Evolutionary conservation across 768 basidiomycete genomes (phyloP).

Genomic region (Leucosporidium scottii): DNA sequence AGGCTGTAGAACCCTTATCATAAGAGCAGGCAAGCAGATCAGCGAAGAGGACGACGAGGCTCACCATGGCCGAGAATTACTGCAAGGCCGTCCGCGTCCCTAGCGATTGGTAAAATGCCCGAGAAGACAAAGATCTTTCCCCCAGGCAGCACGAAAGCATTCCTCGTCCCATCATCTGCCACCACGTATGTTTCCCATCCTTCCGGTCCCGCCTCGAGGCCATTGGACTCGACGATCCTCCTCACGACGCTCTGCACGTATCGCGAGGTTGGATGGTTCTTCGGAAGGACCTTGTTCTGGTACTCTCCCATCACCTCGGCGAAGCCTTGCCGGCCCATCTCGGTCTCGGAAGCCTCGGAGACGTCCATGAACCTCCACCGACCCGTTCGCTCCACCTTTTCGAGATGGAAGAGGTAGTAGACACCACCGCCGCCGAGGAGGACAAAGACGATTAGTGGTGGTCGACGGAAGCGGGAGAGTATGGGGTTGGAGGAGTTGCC

Average conservation of each 20-base stretch:
- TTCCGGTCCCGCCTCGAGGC: conserved; percentile 53
- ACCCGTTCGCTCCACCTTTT: conserved; percentile 58
- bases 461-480: background rate
- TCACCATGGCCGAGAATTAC: conserved; percentile 76
- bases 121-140: conserved; percentile 76
- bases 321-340: conserved; percentile 45
- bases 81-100: conserved; percentile 72
- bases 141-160: conserved; percentile 45
- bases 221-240: conserved; percentile 61
- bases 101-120: conserved; percentile 71
- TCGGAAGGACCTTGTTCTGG: conserved; percentile 54
- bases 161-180: conserved; percentile 18
- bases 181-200: conserved; percentile 24
- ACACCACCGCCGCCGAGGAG: conserved; percentile 17
- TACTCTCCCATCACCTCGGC: conserved; percentile 53
- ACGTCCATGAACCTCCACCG: conserved; percentile 82
- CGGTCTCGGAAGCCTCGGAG: conserved; percentile 53
- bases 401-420: conserved; percentile 46
- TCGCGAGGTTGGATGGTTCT: conserved; percentile 57
- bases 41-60: too few relatives aligned
- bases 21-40: too few relatives aligned
- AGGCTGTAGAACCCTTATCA: too few relatives aligned
- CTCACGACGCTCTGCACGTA: conserved; percentile 65
- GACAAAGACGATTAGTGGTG: conserved; percentile 22
- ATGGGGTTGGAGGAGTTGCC: too few relatives aligned